A percentile compares a stretch with the other conserved stretches of the same genome.
These are phyloP conservation scores for Chlorella sp. DNA, from an alignment of 139 green algal genomes.

Conservation along the genomic window DNA sequence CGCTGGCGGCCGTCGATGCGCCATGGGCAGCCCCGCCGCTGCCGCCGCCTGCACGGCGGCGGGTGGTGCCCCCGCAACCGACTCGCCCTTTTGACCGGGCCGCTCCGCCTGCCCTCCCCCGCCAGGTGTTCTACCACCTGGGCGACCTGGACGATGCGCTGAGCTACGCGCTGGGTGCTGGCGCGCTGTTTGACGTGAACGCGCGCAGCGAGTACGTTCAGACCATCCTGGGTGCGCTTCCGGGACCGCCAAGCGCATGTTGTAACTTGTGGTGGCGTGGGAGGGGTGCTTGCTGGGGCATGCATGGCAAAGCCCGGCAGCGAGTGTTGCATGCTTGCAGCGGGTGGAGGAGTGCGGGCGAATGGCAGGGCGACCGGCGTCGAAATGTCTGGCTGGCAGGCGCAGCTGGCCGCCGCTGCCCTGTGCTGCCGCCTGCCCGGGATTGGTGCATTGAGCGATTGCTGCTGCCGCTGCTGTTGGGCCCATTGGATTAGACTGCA, in stretches of 20 bases:
- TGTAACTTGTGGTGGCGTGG: background rate
- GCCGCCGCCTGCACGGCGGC: background rate
- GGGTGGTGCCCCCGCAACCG: background rate
- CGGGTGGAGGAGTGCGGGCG: no score
- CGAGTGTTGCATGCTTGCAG: no score
- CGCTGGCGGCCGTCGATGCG: background rate
- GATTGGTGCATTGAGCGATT: no score
- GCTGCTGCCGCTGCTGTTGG: no score
- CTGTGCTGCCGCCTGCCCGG: no score
- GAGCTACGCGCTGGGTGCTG: constrained; percentile 93
- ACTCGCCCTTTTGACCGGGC: background rate
- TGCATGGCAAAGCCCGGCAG: no score
- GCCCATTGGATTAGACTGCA: no score
- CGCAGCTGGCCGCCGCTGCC: no score
- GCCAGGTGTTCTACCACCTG: constrained; percentile 99
- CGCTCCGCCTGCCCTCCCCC: background rate
- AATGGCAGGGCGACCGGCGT: no score
- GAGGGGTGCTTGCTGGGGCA: background rate
- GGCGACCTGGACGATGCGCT: constrained; percentile 96
- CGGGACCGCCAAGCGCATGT: no score
- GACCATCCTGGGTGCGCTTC: constrained; percentile 89
- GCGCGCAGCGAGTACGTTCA: constrained; percentile 93
- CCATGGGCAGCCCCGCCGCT: background rate
- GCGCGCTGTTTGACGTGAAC: constrained; percentile 91
- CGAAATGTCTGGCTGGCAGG: no score